Base-by-base conservation (phyloP, 2,329 filamentous ascomycete species). In the Chaetomiaceae sp. region DNA sequence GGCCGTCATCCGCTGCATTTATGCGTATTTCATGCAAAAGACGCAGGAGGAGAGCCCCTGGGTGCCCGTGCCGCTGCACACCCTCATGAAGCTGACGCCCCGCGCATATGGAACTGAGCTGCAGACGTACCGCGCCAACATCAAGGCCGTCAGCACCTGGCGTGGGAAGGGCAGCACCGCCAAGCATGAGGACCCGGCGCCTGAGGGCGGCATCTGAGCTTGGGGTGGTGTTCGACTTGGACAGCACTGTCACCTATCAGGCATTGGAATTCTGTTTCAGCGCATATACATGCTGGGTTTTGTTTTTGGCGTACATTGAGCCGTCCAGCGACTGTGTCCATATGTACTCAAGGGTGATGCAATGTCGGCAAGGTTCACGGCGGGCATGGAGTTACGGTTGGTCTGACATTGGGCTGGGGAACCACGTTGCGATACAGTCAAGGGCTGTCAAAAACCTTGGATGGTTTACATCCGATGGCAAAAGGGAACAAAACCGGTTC, bases 21-120 rank as follows among this genome's bases (percentile, higher is more conserved):
- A 97, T 68, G 90, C 94, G 27, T 99, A 99, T 72, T 99, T 97
- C 71, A 96, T 96, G 88, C 95, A 97, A 66, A 90, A 94, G 65
- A 87, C 90, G 51, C 94, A 97, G 71, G 85, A 91, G 63, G 83
- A 89, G 72, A 94, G 88, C 61, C 94, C 94, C 0, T 99, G 94
- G 94, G 96, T 97, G 88, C 92, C 96, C 66, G 94, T 99, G 8
- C 94, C 94, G 6, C 78, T 99, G 57, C 94, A 99, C 70, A 96
- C 90, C 8, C 78, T 99, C 44, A 97, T 99, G 74, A 96, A 96
- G 74, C 79, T 99, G 47, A 97, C 94, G 6, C 94, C 94, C 2
- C 84, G 89, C 57, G 94, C 94, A 7, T 99, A 99, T 69, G 89
- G 88, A 45, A 99, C 94, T 1, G 85, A 95, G 55, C 90, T 97